Evolutionary conservation across 2,329 filamentous ascomycete species (phyloP).

Genomic region (Thielaviopsis musarum): DNA sequence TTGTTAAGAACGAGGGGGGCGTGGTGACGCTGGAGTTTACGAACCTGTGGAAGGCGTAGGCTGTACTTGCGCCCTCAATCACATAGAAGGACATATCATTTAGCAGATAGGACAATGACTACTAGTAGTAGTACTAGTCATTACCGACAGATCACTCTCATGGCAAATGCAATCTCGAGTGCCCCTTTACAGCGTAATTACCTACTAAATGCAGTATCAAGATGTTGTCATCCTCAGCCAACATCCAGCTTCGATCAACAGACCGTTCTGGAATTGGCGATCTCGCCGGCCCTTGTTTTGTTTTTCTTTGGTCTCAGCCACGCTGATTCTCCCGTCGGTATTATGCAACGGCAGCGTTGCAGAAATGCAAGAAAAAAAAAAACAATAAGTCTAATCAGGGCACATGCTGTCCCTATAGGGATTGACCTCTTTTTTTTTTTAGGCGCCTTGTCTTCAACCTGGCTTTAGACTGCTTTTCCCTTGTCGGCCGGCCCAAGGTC

Average conservation of each 20-base stretch:
- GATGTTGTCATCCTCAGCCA: not conserved
- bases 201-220: not conserved
- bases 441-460: not conserved
- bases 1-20: slow-evolving; percentile 41
- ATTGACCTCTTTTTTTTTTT: not conserved
- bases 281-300: not conserved
- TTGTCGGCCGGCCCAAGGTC: not conserved
- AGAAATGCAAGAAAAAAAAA: not conserved
- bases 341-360: not conserved
- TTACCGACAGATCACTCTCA: not conserved
- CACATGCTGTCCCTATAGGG: not conserved
- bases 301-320: not conserved
- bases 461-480: no score
- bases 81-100: no score
- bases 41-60: slow-evolving; percentile 33
- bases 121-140: no score
- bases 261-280: not conserved
- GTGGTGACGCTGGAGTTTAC: slow-evolving; percentile 49
- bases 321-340: not conserved
- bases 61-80: not conserved
- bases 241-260: not conserved
- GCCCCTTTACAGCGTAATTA: not conserved
- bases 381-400: not conserved
- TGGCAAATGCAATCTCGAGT: not conserved
- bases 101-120: no score